phyloP scores from a whole-genome alignment of 345 rosid species.

The Eucalyptus pauciflora region DNA sequence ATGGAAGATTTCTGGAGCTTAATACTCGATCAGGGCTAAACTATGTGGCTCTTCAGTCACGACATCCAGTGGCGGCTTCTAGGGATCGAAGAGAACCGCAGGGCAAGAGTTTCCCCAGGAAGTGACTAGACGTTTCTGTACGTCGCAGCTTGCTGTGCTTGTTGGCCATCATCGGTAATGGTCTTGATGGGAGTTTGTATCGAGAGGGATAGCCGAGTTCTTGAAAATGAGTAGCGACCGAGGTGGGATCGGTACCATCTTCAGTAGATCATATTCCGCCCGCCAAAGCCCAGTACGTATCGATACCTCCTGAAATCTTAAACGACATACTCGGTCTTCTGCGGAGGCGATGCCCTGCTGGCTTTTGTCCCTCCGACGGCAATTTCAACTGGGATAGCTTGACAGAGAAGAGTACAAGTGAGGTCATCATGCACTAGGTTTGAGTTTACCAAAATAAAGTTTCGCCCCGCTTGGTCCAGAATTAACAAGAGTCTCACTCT shows the following conservation, averaged over 20 bases:
- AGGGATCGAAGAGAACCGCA: neutral
- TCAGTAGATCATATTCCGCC: fast-evolving
- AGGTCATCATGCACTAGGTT: too few species aligned
- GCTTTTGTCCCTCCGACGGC: too few species aligned
- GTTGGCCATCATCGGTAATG: neutral
- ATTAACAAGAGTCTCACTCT: too few species aligned
- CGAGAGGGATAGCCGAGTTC: neutral
- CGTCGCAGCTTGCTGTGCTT: neutral
- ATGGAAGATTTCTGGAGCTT: neutral
- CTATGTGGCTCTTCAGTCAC: neutral
- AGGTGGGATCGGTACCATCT: neutral
- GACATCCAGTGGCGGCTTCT: fast-evolving
- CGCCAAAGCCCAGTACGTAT: neutral
- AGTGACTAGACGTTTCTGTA: neutral
- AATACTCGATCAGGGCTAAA: neutral
- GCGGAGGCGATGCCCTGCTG: too few species aligned
- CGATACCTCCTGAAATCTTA: neutral
- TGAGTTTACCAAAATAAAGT: too few species aligned
- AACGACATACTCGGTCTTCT: neutral
- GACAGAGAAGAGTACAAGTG: too few species aligned
- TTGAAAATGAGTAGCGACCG: neutral
- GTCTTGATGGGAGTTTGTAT: neutral
- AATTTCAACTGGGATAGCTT: too few species aligned
- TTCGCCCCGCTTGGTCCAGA: too few species aligned
- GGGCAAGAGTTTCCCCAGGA: neutral